Percentiles rank a stretch among this genome's conserved stretches.
These are phyloP conservation scores for Candida andamanensis DNA, from an alignment of 805 yeast genomes.

Conservation along the genomic window DNA sequence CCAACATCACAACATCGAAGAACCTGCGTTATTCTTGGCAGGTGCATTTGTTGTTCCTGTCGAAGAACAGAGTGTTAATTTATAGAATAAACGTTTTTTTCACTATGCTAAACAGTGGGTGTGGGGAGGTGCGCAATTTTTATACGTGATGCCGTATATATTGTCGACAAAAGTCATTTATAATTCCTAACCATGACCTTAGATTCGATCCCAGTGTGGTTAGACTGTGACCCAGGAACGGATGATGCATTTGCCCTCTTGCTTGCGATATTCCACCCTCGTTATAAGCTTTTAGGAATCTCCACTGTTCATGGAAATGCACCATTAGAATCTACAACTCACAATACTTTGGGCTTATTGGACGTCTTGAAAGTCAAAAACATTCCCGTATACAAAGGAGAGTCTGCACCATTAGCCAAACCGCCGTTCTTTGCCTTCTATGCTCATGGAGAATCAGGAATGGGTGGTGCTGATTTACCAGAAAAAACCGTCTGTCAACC, in stretches of 20 bases:
- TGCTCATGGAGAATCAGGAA: conserved; percentile 70
- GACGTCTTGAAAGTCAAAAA: conserved; percentile 50
- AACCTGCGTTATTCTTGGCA: conserved; percentile 81
- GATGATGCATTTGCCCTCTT: conserved; percentile 80
- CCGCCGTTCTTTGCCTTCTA: conserved; percentile 50
- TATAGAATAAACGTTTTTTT: conserved; percentile 4
- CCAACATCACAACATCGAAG: conserved; percentile 77
- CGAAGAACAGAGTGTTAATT: conserved; percentile 42
- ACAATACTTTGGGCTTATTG: conserved; percentile 61
- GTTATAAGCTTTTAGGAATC: conserved; percentile 58
- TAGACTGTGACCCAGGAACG: conserved; percentile 91
- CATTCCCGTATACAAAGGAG: conserved; percentile 66
- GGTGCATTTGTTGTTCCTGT: conserved; percentile 78
- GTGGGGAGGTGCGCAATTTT: too few species aligned
- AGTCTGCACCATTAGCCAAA: conserved; percentile 50
- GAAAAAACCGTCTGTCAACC: conserved; percentile 38
- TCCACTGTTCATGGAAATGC: conserved; percentile 76
- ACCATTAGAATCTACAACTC: conserved; percentile 57
- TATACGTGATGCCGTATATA: too few species aligned
- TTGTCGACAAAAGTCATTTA: background rate
- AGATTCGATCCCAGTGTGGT: conserved; percentile 58
- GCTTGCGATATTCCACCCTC: conserved; percentile 55
- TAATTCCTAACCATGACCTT: conserved; percentile 15
- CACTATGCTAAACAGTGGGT: background rate
- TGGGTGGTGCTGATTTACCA: conserved; percentile 67